These are phyloP conservation scores for Lipomyces starkeyi DNA, from an alignment of 805 yeast genomes.

Conservation along the genomic window DNA sequence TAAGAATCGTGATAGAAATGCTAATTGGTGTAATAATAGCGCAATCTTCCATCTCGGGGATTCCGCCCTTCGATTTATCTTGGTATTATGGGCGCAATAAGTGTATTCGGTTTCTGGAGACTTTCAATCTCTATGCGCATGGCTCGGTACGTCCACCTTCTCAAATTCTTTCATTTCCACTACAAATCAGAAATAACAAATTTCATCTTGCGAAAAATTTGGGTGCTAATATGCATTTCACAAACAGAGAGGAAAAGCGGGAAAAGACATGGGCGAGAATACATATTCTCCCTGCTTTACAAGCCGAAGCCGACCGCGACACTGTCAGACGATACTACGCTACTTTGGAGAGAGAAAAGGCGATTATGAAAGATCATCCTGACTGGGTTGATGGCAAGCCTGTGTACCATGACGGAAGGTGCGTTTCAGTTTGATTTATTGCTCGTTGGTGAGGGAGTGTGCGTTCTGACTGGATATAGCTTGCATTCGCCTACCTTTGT, in stretches of 20 bases:
- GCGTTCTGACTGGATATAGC: slow-evolving; percentile 13
- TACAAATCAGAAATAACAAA: neutral
- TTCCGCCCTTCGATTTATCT: slow-evolving; percentile 78
- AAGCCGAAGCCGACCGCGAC: slow-evolving; percentile 84
- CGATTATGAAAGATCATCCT: slow-evolving; percentile 64
- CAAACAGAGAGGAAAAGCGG: slow-evolving; percentile 62
- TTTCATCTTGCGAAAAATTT: neutral
- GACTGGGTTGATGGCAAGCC: slow-evolving; percentile 64
- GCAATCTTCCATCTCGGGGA: slow-evolving; percentile 84
- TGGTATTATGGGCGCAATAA: slow-evolving; percentile 64
- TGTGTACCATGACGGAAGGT: slow-evolving; percentile 55
- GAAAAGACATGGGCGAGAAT: slow-evolving; percentile 82
- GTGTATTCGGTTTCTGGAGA: slow-evolving; percentile 66
- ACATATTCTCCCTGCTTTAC: slow-evolving; percentile 70
- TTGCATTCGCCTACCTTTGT: slow-evolving; percentile 23
- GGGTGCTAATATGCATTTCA: neutral
- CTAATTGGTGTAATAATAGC: slow-evolving; percentile 40
- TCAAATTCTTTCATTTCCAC: neutral
- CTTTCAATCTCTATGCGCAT: slow-evolving; percentile 71
- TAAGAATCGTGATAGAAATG: neutral
- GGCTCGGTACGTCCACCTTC: slow-evolving; percentile 47
- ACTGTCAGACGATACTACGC: slow-evolving; percentile 71
- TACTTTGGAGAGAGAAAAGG: slow-evolving; percentile 71
- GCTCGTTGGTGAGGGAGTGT: neutral
- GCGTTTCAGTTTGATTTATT: slow-evolving; percentile 36